Percentiles rank a stretch among this genome's conserved stretches.
phyloP scores from a whole-genome alignment of 805 yeast species.

The Candida mattraensis region DNA sequence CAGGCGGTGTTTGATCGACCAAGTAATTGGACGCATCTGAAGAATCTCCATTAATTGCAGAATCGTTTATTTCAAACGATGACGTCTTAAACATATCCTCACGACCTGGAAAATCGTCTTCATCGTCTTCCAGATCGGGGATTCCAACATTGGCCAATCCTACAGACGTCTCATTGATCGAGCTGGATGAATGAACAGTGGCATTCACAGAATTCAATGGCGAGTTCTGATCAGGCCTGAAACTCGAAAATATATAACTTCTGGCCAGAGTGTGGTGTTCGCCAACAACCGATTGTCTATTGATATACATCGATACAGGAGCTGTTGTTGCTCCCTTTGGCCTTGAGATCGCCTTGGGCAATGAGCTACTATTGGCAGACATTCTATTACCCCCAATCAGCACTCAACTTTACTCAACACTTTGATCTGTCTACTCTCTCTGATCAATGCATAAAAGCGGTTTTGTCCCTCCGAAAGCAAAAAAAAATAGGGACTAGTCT shows the following conservation, averaged over 20 bases:
- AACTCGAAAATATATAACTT: conserved; percentile 39
- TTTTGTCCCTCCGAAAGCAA: too few species aligned
- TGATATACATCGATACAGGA: conserved; percentile 11
- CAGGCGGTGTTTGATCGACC: conserved; percentile 7
- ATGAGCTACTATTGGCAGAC: conserved; percentile 20
- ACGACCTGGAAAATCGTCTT: conserved; percentile 1
- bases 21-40: neutral
- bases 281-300: conserved; percentile 23
- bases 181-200: conserved; percentile 45
- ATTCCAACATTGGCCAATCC: conserved; percentile 58
- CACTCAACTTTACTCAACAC: too few species aligned
- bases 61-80: too few species aligned
- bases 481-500: too few species aligned
- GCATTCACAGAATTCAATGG: conserved; percentile 35
- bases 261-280: conserved; percentile 39
- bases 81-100: neutral
- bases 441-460: too few species aligned
- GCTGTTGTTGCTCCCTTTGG: conserved; percentile 12
- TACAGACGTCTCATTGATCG: conserved; percentile 58
- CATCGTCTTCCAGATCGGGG: conserved; percentile 33
- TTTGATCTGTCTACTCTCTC: too few species aligned
- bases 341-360: conserved; percentile 21
- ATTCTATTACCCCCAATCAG: conserved; percentile 1
- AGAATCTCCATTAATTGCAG: conserved; percentile 1
- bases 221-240: conserved; percentile 24